Evolutionary conservation across 257 asterid genomes (phyloP).

Genomic region (Przewalskia tangutica): DNA sequence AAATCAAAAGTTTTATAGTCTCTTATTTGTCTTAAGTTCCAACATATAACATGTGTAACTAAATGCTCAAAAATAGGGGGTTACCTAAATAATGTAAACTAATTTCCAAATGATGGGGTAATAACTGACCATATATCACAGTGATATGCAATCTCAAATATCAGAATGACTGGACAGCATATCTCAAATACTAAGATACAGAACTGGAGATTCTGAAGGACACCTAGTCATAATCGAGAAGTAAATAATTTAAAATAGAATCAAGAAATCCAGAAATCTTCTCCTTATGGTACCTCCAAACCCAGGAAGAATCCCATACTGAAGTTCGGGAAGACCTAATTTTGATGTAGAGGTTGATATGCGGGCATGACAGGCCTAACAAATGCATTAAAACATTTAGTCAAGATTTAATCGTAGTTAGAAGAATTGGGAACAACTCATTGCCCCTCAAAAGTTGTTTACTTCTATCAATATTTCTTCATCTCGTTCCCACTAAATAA

Average conservation of each 20-base stretch:
- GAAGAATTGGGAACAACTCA: neutral
- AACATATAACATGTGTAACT: neutral
- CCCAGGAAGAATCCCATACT: slow-evolving; percentile 93
- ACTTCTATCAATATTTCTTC: neutral
- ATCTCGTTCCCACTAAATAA: neutral
- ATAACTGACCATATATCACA: neutral
- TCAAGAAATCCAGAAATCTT: neutral
- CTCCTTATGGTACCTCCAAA: slow-evolving; percentile 63
- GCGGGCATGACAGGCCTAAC: slow-evolving; percentile 97
- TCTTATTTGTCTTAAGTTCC: neutral
- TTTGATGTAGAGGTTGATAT: slow-evolving; percentile 77
- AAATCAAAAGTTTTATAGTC: neutral
- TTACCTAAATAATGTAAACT: neutral
- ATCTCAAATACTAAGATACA: neutral
- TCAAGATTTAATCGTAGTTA: neutral
- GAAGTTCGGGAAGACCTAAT: slow-evolving; percentile 92
- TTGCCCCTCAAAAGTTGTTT: neutral
- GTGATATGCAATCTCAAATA: neutral
- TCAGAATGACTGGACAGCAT: neutral
- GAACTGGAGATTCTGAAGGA: neutral
- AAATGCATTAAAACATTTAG: neutral
- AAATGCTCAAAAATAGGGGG: neutral
- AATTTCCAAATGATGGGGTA: neutral
- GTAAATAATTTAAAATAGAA: neutral
- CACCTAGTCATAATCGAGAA: neutral